Conservation (phyloP, 176 grass and related monocot species). For the Phoenix dactylifera region DNA sequence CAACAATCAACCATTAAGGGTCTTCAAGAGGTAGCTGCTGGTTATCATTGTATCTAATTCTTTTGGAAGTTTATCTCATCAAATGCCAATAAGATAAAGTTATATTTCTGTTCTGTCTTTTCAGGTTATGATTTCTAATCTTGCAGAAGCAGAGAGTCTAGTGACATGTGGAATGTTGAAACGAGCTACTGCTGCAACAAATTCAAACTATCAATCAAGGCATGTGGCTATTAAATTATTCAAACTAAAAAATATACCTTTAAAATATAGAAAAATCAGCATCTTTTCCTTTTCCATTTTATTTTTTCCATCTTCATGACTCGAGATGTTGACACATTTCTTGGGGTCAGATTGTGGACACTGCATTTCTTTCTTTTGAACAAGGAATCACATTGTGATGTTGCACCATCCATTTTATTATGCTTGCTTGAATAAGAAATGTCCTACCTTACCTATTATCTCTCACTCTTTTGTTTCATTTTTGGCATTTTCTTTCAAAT, state of each 20-base stretch:
- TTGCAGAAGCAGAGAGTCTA: constrained; percentile 45
- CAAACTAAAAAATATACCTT: neutral
- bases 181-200: constrained; percentile 81
- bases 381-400: too few relatives aligned
- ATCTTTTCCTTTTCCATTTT: neutral
- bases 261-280: too few relatives aligned
- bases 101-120: constrained; percentile 12
- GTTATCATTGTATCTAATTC: neutral
- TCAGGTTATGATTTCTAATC: constrained; percentile 46
- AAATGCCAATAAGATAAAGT: too few relatives aligned
- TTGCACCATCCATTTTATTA: too few relatives aligned
- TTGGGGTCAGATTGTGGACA: too few relatives aligned
- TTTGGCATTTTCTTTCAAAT: too few relatives aligned
- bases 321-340: too few relatives aligned
- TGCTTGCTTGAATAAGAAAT: too few relatives aligned
- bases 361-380: too few relatives aligned
- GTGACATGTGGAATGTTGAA: constrained; percentile 54
- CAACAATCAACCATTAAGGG: constrained; percentile 68
- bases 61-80: too few relatives aligned
- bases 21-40: constrained; percentile 66
- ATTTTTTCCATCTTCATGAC: neutral
- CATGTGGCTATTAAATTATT: constrained; percentile 29
- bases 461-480: too few relatives aligned
- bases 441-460: too few relatives aligned
- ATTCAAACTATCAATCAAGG: constrained; percentile 84